Conservation (phyloP, 2,329 filamentous ascomycete genomes). For the Colletotrichum simmondsii region DNA sequence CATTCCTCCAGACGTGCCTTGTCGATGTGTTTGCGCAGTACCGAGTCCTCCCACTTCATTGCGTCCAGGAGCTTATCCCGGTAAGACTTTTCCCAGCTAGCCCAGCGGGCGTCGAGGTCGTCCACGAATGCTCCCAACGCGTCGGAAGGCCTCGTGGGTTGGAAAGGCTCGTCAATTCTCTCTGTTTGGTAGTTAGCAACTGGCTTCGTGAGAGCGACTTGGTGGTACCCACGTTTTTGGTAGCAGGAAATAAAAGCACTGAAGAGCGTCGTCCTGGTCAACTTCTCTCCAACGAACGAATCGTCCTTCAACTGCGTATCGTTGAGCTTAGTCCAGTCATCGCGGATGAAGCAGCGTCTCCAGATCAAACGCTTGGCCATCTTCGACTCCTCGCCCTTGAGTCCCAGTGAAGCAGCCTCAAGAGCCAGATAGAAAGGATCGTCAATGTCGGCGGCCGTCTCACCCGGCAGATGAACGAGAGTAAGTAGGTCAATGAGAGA, state of each 20-base stretch:
- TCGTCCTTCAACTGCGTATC: slow-evolving; percentile 82
- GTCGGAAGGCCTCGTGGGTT: slow-evolving; percentile 62
- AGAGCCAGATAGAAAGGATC: slow-evolving; percentile 82
- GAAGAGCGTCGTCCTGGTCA: slow-evolving; percentile 76
- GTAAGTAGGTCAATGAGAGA: slow-evolving; percentile 82
- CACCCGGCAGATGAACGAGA: slow-evolving; percentile 66
- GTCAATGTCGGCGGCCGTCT: slow-evolving; percentile 63
- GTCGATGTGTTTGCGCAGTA: slow-evolving; percentile 72
- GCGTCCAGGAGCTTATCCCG: slow-evolving; percentile 76
- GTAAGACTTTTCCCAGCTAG: slow-evolving; percentile 70
- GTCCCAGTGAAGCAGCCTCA: slow-evolving; percentile 65
- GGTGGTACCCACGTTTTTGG: slow-evolving; percentile 62
- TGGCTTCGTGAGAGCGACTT: slow-evolving; percentile 28
- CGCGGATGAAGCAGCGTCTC: slow-evolving; percentile 85
- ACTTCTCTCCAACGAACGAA: slow-evolving; percentile 68
- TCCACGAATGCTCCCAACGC: slow-evolving; percentile 70
- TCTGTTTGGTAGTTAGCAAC: slow-evolving; percentile 49
- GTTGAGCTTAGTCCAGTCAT: slow-evolving; percentile 86
- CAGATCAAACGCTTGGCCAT: slow-evolving; percentile 77
- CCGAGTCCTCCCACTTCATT: slow-evolving; percentile 77
- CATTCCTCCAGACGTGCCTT: slow-evolving; percentile 78
- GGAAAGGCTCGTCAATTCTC: slow-evolving; percentile 53
- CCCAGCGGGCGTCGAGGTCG: slow-evolving; percentile 69
- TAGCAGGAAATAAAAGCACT: slow-evolving; percentile 73
- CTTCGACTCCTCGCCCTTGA: slow-evolving; percentile 65